Evolutionary conservation across 768 basidiomycete genomes (phyloP).

Genomic region (Mycena amicta): DNA sequence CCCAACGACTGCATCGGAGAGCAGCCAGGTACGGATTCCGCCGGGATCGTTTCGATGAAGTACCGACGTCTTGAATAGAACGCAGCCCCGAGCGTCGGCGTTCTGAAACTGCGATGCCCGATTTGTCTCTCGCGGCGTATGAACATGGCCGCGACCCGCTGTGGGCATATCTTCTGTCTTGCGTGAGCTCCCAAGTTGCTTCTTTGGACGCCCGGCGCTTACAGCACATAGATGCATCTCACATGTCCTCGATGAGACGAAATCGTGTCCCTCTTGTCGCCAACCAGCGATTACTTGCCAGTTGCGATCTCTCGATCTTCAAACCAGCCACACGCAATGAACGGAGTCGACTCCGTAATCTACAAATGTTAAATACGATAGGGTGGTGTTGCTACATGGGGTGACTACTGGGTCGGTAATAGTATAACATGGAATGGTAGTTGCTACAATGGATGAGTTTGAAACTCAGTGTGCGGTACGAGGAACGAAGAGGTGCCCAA

Average conservation of each 20-base stretch:
- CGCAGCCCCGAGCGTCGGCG: neutral
- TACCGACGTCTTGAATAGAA: neutral
- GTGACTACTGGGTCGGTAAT: neutral
- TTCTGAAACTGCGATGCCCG: conserved; percentile 28
- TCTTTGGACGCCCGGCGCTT: no score
- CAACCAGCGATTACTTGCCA: conserved; percentile 12
- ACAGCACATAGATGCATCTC: conserved; percentile 17
- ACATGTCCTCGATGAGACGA: conserved; percentile 6
- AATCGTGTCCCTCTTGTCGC: conserved; percentile 17
- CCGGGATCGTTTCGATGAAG: neutral
- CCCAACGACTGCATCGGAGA: neutral
- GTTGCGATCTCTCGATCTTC: conserved; percentile 10
- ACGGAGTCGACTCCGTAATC: neutral
- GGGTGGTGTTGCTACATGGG: neutral
- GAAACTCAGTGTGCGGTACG: neutral
- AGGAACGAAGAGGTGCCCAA: neutral
- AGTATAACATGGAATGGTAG: neutral
- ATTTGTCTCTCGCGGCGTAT: conserved; percentile 30
- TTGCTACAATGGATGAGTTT: neutral
- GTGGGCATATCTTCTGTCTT: conserved; percentile 38
- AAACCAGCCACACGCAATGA: neutral
- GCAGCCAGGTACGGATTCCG: no score
- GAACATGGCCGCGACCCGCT: conserved; percentile 30
- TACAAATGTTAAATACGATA: neutral
- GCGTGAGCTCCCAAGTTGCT: conserved; percentile 33